These are phyloP conservation scores for Ceriops decandra DNA, from an alignment of 345 rosid genomes.

Conservation along the genomic window DNA sequence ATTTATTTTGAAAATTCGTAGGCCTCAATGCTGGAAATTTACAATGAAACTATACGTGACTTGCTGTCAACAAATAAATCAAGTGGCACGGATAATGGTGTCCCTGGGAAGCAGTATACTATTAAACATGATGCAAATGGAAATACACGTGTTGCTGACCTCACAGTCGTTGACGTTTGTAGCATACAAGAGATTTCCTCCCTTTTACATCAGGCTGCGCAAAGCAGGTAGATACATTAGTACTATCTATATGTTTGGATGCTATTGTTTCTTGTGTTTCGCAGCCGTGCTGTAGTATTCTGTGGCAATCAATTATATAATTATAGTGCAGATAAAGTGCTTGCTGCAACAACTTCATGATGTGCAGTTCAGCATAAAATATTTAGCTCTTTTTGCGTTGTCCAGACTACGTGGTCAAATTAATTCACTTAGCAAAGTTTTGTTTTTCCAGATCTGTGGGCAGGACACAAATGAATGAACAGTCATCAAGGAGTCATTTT, in stretches of 20 bases:
- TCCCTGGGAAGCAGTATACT: conserved; percentile 66
- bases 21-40: conserved; percentile 98
- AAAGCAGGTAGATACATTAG: conserved; percentile 63
- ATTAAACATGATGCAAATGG: conserved; percentile 84
- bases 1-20: conserved; percentile 15
- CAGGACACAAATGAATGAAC: conserved; percentile 73
- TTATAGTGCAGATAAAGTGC: too few relatives aligned
- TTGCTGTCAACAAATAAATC: conserved; percentile 51
- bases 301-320: too few relatives aligned
- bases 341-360: too few relatives aligned
- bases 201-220: conserved; percentile 78
- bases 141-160: conserved; percentile 73
- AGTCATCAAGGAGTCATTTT: conserved; percentile 74
- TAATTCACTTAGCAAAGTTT: neutral
- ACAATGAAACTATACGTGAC: conserved; percentile 87
- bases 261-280: neutral
- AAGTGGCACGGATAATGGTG: conserved; percentile 42
- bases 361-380: neutral
- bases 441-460: conserved; percentile 65
- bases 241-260: neutral
- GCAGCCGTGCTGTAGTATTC: neutral
- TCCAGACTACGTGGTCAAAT: neutral
- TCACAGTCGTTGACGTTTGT: conserved; percentile 78
- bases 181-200: conserved; percentile 67
- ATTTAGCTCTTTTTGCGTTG: too few relatives aligned